Base-by-base conservation (phyloP, 1,139 yeast species). In the Candida sanyaensis region DNA sequence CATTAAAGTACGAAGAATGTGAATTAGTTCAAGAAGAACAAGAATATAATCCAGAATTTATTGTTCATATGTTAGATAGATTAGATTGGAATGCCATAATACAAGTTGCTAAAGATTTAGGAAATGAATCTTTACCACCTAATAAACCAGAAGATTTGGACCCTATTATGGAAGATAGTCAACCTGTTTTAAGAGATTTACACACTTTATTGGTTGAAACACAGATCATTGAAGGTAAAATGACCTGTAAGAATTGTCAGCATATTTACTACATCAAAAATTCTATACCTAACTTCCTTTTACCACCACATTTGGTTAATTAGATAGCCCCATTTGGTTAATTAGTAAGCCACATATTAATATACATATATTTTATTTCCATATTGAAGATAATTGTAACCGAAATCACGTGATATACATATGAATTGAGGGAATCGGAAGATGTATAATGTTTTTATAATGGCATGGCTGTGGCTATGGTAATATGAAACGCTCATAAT, bases 251-350 rank as follows among this genome's bases (percentile, higher is more conserved):
- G 28, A 86, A 85, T 68, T 93, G 99, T 65, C 84, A 82, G 1
- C 98, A 93, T 65, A 75, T 88, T 12, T 95, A 92, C 69, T 83
- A 86, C 69, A 88, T 93, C 69, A 92, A 92, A 69, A 92, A 91
- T 73, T 83, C 93, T 49, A 91, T 93, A 59, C 97, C 99, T 43
- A 93, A 93, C 75, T 88, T 93, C 68, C 74, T 93, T 52, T 78
- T 93, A 46, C 98, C 99, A 41, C 98, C 99, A 17, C 98, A 93
- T 66, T 77, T 93, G 42, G 48, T 53, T 27, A 52, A 52, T 37
- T 46, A 50, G 43, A 41, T 17, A 27, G 37, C 26, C 13, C 8
- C 21, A 2, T 17, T 17, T 17, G 21, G 21, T 17, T 17, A 17
- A 17, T 17, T 17, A 2, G 21, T 17, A 3, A 17, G 3, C 21